Evolutionary conservation across 192 early-diverging fungal species (phyloP).

Genomic region (Thoreauomyces humboldtii): DNA sequence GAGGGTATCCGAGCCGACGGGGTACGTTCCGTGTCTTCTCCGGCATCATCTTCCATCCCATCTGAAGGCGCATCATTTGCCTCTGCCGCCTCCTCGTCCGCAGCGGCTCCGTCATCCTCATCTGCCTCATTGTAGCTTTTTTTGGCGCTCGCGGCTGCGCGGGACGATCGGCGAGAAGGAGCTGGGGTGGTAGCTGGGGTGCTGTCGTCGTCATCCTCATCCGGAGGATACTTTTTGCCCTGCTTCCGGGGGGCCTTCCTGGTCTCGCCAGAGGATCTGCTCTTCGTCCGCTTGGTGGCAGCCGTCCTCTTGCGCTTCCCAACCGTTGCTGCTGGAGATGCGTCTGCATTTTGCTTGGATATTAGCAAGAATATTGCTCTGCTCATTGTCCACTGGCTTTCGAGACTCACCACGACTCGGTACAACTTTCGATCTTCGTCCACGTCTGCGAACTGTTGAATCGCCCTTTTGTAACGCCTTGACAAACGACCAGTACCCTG

Average conservation of each 20-base stretch:
- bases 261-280: slow-evolving; percentile 4
- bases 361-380: no score
- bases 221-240: no score
- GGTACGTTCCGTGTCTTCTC: no score
- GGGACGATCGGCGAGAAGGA: slow-evolving; percentile 25
- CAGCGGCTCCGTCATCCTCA: slow-evolving; percentile 30
- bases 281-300: neutral
- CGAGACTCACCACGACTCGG: slow-evolving; percentile 11
- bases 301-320: slow-evolving; percentile 2
- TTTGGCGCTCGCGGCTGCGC: slow-evolving; percentile 12
- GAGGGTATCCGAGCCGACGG: no score
- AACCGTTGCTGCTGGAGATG: neutral
- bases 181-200: slow-evolving; percentile 6
- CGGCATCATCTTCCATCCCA: neutral
- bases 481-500: slow-evolving; percentile 37
- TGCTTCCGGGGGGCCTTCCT: slow-evolving; percentile 17
- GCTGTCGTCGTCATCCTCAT: slow-evolving; percentile 17
- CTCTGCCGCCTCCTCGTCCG: slow-evolving; percentile 5
- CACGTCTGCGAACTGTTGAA: slow-evolving; percentile 16
- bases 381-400: no score
- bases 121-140: slow-evolving; percentile 10
- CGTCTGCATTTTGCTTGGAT: no score
- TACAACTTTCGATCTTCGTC: slow-evolving; percentile 21
- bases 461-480: slow-evolving; percentile 41
- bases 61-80: neutral